phyloP scores from a whole-genome alignment of 805 yeast species.

The Metschnikowia henanensis region DNA sequence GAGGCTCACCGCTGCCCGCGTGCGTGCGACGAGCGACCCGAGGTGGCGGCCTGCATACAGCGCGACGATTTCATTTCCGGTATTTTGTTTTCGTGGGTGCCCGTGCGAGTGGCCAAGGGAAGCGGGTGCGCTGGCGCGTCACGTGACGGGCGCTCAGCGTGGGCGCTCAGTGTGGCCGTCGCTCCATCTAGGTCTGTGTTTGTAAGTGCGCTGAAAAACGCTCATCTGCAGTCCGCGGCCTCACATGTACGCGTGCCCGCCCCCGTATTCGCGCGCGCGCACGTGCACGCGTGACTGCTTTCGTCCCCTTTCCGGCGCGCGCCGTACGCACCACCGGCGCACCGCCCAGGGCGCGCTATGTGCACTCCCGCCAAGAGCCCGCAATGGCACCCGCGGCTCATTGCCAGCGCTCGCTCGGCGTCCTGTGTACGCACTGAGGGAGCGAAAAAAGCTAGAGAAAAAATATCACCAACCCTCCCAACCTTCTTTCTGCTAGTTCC shows the following conservation, averaged over 20 bases:
- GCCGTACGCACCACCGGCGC: background rate
- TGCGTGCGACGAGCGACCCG: background rate
- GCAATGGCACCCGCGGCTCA: too few species aligned
- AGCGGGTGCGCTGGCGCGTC: too few species aligned
- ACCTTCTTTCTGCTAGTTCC: slow-evolving; percentile 15
- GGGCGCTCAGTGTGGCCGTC: too few species aligned
- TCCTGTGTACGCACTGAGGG: slow-evolving; percentile 6
- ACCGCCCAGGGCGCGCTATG: too few species aligned
- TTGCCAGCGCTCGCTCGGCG: slow-evolving; percentile 5
- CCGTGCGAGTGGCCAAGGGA: background rate
- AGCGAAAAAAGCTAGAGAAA: slow-evolving; percentile 7
- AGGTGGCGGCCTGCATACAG: background rate
- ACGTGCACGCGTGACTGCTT: slow-evolving; percentile 17
- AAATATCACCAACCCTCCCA: background rate
- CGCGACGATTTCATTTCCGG: too few species aligned
- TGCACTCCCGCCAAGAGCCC: too few species aligned
- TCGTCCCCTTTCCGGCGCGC: slow-evolving; percentile 4
- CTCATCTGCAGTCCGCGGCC: slow-evolving; percentile 3
- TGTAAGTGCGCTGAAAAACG: background rate
- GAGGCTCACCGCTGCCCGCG: slow-evolving; percentile 4
- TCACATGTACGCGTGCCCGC: slow-evolving; percentile 5
- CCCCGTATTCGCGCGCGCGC: slow-evolving; percentile 4
- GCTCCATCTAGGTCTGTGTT: too few species aligned
- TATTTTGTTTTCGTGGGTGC: too few species aligned
- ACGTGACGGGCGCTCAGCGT: background rate